Evolutionary conservation across 2,329 filamentous ascomycete species (phyloP).

Genomic region (Aspergillus vadensis): DNA sequence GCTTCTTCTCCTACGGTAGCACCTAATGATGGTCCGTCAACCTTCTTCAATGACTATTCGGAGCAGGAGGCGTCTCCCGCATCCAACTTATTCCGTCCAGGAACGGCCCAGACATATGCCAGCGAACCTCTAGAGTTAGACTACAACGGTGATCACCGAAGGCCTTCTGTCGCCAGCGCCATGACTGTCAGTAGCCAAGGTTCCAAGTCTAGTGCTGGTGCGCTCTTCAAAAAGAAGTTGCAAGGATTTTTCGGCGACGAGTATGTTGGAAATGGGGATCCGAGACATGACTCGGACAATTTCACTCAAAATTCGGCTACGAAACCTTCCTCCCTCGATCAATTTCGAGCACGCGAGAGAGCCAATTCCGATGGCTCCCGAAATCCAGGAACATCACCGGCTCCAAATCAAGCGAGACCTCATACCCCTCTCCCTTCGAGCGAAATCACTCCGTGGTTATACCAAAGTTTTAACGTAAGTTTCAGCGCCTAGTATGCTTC

Average conservation of each 20-base stretch:
- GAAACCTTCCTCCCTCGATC: slow-evolving; percentile 46
- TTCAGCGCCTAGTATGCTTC: not conserved
- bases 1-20: slow-evolving; percentile 30
- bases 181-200: slow-evolving; percentile 84
- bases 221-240: slow-evolving; percentile 74
- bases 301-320: slow-evolving; percentile 52
- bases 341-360: slow-evolving; percentile 66
- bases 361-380: slow-evolving; percentile 80
- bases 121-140: slow-evolving; percentile 64
- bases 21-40: slow-evolving; percentile 34
- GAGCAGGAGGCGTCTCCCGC: slow-evolving; percentile 57
- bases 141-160: slow-evolving; percentile 70
- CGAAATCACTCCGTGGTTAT: slow-evolving; percentile 96
- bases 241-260: slow-evolving; percentile 94
- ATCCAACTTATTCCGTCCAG: slow-evolving; percentile 68
- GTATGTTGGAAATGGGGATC: slow-evolving; percentile 65
- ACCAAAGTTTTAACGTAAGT: slow-evolving; percentile 78
- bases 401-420: slow-evolving; percentile 74
- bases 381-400: slow-evolving; percentile 48
- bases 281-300: slow-evolving; percentile 68
- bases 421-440: slow-evolving; percentile 84
- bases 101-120: slow-evolving; percentile 53
- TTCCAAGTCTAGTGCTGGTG: slow-evolving; percentile 71
- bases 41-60: slow-evolving; percentile 42
- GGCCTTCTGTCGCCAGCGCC: slow-evolving; percentile 85